Conservation (phyloP, 768 basidiomycete genomes). For the Podaxis sp. region DNA sequence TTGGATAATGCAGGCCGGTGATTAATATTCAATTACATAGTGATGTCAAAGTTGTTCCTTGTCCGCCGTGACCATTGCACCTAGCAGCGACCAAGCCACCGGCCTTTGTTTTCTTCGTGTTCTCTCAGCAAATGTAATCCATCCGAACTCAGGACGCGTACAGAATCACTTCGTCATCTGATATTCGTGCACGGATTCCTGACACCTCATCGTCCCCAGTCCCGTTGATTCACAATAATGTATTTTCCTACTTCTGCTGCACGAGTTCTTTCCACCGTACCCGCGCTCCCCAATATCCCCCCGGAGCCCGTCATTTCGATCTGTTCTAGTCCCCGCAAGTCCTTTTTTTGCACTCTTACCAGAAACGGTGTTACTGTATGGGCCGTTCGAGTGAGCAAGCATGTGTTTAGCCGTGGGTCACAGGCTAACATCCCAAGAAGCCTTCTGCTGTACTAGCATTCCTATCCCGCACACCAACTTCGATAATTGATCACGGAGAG, state of each 20-base stretch:
- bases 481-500: slow-evolving; percentile 81
- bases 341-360: slow-evolving; percentile 78
- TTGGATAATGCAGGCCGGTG: not conserved
- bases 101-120: not conserved
- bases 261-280: slow-evolving; percentile 66
- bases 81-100: not conserved
- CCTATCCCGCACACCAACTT: slow-evolving; percentile 73
- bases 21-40: not conserved
- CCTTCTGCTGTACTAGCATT: slow-evolving; percentile 72
- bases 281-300: slow-evolving; percentile 63
- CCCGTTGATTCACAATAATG: slow-evolving; percentile 42
- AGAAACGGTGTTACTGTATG: slow-evolving; percentile 71
- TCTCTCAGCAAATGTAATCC: not conserved
- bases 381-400: slow-evolving; percentile 63
- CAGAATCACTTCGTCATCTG: no score
- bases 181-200: not conserved
- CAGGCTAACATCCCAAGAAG: slow-evolving; percentile 34
- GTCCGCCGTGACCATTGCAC: not conserved
- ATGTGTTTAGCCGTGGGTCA: not conserved
- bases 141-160: not conserved
- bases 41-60: slow-evolving; percentile 5
- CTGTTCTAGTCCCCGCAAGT: slow-evolving; percentile 67
- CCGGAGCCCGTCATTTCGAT: slow-evolving; percentile 59
- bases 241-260: slow-evolving; percentile 87
- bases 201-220: not conserved